Evolutionary conservation across 495 filamentous ascomycete species (phyloP), one percentile per base, ranked within the genome.

Genomic region (Aspergillus leporis): DNA sequence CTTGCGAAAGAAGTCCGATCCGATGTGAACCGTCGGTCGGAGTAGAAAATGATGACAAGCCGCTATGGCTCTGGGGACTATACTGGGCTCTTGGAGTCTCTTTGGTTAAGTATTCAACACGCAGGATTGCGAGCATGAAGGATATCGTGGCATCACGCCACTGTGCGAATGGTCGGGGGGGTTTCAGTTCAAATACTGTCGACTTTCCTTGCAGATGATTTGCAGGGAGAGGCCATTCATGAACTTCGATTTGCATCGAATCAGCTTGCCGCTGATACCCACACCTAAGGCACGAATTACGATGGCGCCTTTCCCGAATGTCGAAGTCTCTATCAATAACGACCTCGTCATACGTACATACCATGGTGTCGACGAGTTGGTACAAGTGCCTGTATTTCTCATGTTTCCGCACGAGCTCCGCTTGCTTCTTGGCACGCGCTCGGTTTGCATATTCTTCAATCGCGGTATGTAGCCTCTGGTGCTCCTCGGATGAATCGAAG

Each of bases 71-170:
- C n/a, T 53, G n/a, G 5, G 34, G 61, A 7, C 13, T 32, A 50
- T 63, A 61, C 23, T 23, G 12, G n/a, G 21, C 41, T 66, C 57
- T 48, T 45, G 73, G 36, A 60, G 59, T 45, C 51, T 57, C 2
- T 58, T 30, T 9, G 0, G 19, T 30, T 25, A 19, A 16, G 47
- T 63, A 66, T 5, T 51, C 52, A 25, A 52, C 58, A 83, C 58
- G 19, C 79, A n/a, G n/a, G n/a, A n/a, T n/a, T n/a, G n/a, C 58
- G 3, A 66, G 58, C 6, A 83, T 57, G 36, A 88, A 55, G 21
- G 62, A 69, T 0, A 74, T 61, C 0, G 81, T 85, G 12, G 66
- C 59, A 55, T 87, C 76, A 2, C 87, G 73, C 87, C 86, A 91
- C 9, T 64, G 47, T 12, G 43, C 59, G 43, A 87, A 78, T 0